Conservation (phyloP, 768 basidiomycete species). For the Dentipellis sp. region DNA sequence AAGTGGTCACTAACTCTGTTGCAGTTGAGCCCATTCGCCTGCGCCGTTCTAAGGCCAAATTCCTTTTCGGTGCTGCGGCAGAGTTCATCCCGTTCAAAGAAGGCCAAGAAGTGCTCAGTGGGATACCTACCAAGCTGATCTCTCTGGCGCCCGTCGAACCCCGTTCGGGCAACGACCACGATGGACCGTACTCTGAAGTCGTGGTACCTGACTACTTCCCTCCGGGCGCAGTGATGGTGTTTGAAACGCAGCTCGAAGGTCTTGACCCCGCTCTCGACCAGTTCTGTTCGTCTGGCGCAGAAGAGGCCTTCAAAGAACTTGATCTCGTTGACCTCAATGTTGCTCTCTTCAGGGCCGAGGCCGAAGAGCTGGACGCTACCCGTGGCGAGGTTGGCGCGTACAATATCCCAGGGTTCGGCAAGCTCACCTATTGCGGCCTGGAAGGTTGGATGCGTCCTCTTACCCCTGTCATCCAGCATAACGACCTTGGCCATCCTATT, state of each 20-base stretch:
- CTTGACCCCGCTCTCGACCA: slow-evolving; percentile 62
- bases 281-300: slow-evolving; percentile 63
- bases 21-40: slow-evolving; percentile 81
- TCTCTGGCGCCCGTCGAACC: slow-evolving; percentile 52
- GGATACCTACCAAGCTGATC: slow-evolving; percentile 61
- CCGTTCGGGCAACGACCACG: slow-evolving; percentile 52
- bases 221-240: slow-evolving; percentile 92
- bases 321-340: slow-evolving; percentile 86
- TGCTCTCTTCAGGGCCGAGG: slow-evolving; percentile 77
- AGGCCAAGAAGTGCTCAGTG: slow-evolving; percentile 48
- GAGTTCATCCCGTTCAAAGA: slow-evolving; percentile 49
- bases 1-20: background rate
- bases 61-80: slow-evolving; percentile 72
- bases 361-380: slow-evolving; percentile 88
- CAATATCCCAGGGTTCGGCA: slow-evolving; percentile 64
- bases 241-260: slow-evolving; percentile 76
- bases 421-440: slow-evolving; percentile 83
- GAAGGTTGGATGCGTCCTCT: slow-evolving; percentile 97
- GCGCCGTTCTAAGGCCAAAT: slow-evolving; percentile 67
- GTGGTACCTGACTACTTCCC: slow-evolving; percentile 83
- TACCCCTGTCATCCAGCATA: slow-evolving; percentile 74
- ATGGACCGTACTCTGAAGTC: slow-evolving; percentile 71
- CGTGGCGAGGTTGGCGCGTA: slow-evolving; percentile 75
- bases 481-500: slow-evolving; percentile 90
- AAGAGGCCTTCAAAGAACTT: slow-evolving; percentile 63